Percentiles rank a stretch among this genome's conserved stretches.
phyloP scores from a whole-genome alignment of 768 basidiomycete genomes.

The Tricholoma hemisulphureum region DNA sequence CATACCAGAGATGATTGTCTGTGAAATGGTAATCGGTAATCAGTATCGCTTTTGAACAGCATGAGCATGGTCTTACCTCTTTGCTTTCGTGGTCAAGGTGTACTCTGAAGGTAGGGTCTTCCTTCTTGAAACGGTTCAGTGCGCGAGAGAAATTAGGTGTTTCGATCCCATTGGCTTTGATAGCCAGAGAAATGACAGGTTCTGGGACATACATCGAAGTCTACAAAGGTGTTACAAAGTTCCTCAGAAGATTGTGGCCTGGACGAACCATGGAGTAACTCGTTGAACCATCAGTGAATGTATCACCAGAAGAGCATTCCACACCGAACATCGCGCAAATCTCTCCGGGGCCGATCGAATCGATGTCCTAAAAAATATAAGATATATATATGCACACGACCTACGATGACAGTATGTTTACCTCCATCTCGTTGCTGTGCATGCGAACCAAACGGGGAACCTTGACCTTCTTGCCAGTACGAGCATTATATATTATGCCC shows the following conservation, averaged over 20 bases:
- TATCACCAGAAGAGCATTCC: constrained; percentile 96
- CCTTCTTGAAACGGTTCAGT: constrained; percentile 95
- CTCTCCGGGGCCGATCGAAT: constrained; percentile 92
- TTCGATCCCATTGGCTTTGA: constrained; percentile 90
- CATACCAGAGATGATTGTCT: constrained; percentile 99
- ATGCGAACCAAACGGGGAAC: constrained; percentile 94
- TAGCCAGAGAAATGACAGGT: constrained; percentile 93
- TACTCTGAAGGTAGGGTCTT: constrained; percentile 98
- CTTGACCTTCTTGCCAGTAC: constrained; percentile 96
- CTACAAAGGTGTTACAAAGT: constrained; percentile 39
- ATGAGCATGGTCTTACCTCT: constrained; percentile 53
- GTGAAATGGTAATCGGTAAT: background rate
- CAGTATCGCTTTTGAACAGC: constrained; percentile 6
- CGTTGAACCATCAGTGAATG: constrained; percentile 90
- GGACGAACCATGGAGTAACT: constrained; percentile 85
- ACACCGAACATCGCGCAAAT: constrained; percentile 99
- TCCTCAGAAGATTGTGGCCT: background rate
- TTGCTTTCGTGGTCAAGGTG: constrained; percentile 93
- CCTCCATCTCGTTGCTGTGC: constrained; percentile 99
- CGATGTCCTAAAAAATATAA: constrained; percentile 67
- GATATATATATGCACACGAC: background rate
- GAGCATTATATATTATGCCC: constrained; percentile 82
- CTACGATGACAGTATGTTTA: constrained; percentile 29
- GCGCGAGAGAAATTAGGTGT: constrained; percentile 96
- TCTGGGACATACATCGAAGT: constrained; percentile 99